Evolutionary conservation across 495 filamentous ascomycete genomes (phyloP), one percentile per base, ranked within the genome.

Genomic region (Letharia lupina): DNA sequence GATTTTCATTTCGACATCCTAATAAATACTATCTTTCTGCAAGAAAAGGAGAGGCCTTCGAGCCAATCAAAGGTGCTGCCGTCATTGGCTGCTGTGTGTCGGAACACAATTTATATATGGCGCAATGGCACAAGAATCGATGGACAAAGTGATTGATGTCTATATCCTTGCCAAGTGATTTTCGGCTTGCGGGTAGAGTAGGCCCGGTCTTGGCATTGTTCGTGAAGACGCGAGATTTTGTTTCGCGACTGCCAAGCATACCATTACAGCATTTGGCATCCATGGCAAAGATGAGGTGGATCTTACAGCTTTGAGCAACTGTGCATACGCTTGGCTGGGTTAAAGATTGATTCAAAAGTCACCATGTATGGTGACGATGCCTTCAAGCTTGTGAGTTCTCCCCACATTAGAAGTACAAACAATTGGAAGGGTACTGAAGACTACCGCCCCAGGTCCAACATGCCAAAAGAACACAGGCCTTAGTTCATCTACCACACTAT

Each of bases 401-500:
- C 35, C 35, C 20, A 52, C 52, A 67, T n/a, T 31, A 39, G 61
- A 12, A 58, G 12, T 20, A 9, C 42, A 28, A 56, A 9, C 15
- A 28, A 13, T 31, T 1, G n/a, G 18, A 18, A 39, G 10, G 54
- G 15, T 57, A 44, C 66, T 72, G 31, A 70, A 31, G 2, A 35
- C 58, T 28, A 7, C 18, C n/a, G 13, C 31, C 31, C 37, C 70
- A 97, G 93, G 91, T 93, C 69, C 91, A 94, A 83, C 91, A 99
- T 78, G 95, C 93, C 75, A 98, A 98, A 82, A 86, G 95, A 69
- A 97, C 92, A 47, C 91, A 95, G 78, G 85, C 90, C 64, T 86
- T 99, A 50, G 76, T 86, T 23, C 86, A 95, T 74, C 86, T 99
- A 16, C 95, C 94, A 0, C 88, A 92, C 20, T 97, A 98, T 76